Evolutionary conservation across 768 basidiomycete species (phyloP).

Genomic region (Hypholoma sublateritium): DNA sequence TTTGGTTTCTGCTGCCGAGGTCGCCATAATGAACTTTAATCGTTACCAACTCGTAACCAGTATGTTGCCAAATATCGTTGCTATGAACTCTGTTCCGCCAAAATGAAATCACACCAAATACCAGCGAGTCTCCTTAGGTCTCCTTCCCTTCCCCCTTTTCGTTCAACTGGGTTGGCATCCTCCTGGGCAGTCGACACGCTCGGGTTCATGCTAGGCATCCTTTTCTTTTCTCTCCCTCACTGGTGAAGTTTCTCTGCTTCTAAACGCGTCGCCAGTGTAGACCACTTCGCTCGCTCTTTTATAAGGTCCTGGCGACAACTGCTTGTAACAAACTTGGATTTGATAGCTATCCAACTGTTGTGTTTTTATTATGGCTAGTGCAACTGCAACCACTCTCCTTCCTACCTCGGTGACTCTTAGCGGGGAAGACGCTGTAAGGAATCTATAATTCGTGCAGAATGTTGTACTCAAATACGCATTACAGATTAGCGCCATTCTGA

Average conservation of each 20-base stretch:
- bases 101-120: background rate
- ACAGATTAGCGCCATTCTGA: conserved; percentile 56
- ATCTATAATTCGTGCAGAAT: background rate
- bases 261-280: background rate
- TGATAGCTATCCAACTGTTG: background rate
- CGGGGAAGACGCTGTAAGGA: conserved; percentile 42
- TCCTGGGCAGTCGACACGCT: background rate
- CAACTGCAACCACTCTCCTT: conserved; percentile 7
- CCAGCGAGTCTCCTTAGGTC: background rate
- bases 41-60: conserved; percentile 4
- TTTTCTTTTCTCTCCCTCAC: background rate
- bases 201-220: background rate
- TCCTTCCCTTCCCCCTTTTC: conserved; percentile 1
- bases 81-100: background rate
- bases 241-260: conserved; percentile 7
- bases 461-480: background rate
- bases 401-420: conserved; percentile 33
- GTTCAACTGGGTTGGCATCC: conserved; percentile 12
- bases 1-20: background rate
- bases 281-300: background rate
- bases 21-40: background rate
- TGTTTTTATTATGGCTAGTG: background rate
- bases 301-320: conserved; percentile 16
- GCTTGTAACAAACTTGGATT: background rate
- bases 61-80: conserved; percentile 5